phyloP scores from a whole-genome alignment of 1,284 basidiomycete genomes.

The Cutaneotrichosporon cavernicola region DNA sequence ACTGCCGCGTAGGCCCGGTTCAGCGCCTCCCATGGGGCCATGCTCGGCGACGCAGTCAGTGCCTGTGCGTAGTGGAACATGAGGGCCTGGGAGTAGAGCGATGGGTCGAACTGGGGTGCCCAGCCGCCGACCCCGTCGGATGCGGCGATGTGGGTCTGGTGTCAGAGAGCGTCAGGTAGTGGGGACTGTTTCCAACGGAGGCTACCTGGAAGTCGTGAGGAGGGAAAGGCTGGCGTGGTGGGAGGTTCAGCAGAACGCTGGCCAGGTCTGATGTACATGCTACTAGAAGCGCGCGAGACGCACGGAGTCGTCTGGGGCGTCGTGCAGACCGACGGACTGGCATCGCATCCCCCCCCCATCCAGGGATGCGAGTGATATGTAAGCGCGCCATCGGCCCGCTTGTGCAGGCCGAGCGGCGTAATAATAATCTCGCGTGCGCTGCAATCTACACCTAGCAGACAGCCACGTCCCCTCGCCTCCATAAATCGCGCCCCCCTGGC shows the following conservation, averaged over 20 bases:
- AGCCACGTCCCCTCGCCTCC: too few relatives aligned
- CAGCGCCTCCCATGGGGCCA: constrained; percentile 48
- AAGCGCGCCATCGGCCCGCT: too few relatives aligned
- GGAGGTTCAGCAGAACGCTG: background rate
- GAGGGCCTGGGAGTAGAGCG: constrained; percentile 57
- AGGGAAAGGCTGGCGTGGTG: background rate
- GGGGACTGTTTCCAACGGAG: background rate
- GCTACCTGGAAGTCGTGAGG: background rate
- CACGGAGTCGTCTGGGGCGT: background rate
- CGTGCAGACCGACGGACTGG: background rate
- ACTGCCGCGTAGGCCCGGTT: constrained; percentile 55
- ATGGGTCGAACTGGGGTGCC: constrained; percentile 57
- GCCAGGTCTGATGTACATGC: background rate
- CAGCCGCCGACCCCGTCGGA: constrained; percentile 61
- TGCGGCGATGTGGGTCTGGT: constrained; percentile 52
- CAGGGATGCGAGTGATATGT: too few relatives aligned
- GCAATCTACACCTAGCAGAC: too few relatives aligned
- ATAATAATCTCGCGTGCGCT: too few relatives aligned
- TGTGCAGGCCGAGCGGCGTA: too few relatives aligned
- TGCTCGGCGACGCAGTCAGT: constrained; percentile 29
- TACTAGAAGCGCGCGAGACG: background rate
- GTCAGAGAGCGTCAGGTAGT: background rate
- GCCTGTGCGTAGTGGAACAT: constrained; percentile 54
- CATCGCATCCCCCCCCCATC: too few relatives aligned
- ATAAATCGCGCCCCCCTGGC: too few relatives aligned